phyloP scores from a whole-genome alignment of 352 stramenopile species.

The Aphanomyces astaci region DNA sequence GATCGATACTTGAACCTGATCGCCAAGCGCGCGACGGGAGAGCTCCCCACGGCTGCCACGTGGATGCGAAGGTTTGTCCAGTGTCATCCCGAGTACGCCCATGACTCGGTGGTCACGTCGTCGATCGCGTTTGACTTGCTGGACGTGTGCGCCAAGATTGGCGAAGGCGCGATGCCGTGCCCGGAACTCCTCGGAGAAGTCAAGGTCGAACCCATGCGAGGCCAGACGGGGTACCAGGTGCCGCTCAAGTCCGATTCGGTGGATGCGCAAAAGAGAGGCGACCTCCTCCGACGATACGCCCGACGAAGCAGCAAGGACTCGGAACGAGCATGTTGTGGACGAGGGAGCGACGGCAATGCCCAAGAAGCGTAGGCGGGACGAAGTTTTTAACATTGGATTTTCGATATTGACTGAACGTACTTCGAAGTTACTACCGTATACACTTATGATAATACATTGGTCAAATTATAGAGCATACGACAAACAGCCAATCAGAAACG shows the following conservation, averaged over 20 bases:
- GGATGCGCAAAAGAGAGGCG: conserved; percentile 56
- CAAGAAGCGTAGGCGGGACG: too few relatives aligned
- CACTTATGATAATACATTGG: neutral
- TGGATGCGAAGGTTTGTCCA: conserved; percentile 96
- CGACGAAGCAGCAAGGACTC: conserved; percentile 11
- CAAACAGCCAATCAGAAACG: too few relatives aligned
- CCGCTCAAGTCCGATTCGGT: conserved; percentile 88
- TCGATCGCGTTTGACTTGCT: conserved; percentile 91
- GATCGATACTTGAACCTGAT: conserved; percentile 86
- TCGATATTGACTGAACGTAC: neutral
- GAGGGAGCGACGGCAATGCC: too few relatives aligned
- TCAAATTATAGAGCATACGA: too few relatives aligned
- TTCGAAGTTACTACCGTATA: neutral
- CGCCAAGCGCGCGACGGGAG: conserved; percentile 89
- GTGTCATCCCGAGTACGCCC: conserved; percentile 90
- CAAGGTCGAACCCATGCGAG: conserved; percentile 88
- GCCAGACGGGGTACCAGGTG: conserved; percentile 86
- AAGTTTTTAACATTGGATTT: too few relatives aligned
- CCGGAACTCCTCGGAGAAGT: conserved; percentile 91
- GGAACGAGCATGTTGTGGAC: too few relatives aligned
- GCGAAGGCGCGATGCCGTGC: conserved; percentile 86
- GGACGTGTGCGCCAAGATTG: conserved; percentile 93
- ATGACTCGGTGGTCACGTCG: conserved; percentile 88
- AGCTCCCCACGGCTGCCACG: conserved; percentile 93
- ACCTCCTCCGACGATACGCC: conserved; percentile 40